Conservation (phyloP, 1,284 basidiomycete species). For the Ustilago sp. region DNA sequence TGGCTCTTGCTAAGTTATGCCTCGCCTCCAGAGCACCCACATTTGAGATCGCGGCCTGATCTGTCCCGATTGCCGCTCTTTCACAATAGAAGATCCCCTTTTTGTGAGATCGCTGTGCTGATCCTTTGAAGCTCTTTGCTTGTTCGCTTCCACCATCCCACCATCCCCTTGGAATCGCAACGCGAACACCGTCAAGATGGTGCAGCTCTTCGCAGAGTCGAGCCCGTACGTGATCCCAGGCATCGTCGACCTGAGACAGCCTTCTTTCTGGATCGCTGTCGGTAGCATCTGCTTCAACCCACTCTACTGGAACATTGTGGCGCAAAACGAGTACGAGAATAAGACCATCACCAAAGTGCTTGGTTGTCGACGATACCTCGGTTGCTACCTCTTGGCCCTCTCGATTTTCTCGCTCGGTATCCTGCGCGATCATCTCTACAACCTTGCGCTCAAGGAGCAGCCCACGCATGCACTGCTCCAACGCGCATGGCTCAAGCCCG, state of each 20-base stretch:
- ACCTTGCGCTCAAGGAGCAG: conserved; percentile 79
- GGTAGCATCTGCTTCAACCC: conserved; percentile 79
- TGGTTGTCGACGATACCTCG: conserved; percentile 72
- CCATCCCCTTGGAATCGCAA: neutral
- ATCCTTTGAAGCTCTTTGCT: neutral
- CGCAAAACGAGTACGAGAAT: conserved; percentile 77
- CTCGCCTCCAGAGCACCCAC: neutral
- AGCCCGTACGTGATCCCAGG: conserved; percentile 48
- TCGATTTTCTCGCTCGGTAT: conserved; percentile 72
- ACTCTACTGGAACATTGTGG: conserved; percentile 93
- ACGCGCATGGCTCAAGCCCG: conserved; percentile 75
- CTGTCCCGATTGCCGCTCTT: neutral
- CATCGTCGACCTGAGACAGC: conserved; percentile 59
- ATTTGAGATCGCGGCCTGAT: neutral
- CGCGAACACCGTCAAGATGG: neutral
- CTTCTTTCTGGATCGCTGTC: conserved; percentile 59
- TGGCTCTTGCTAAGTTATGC: neutral
- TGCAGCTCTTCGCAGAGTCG: neutral
- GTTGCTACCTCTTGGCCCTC: conserved; percentile 91
- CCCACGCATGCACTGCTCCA: conserved; percentile 73
- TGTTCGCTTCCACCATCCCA: neutral
- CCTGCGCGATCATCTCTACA: conserved; percentile 72
- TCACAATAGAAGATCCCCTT: neutral
- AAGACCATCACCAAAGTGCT: conserved; percentile 65
- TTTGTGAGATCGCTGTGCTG: no score